Base-by-base conservation (phyloP, 2,329 filamentous ascomycete species). In the Lasiodiplodia gonubiensis region DNA sequence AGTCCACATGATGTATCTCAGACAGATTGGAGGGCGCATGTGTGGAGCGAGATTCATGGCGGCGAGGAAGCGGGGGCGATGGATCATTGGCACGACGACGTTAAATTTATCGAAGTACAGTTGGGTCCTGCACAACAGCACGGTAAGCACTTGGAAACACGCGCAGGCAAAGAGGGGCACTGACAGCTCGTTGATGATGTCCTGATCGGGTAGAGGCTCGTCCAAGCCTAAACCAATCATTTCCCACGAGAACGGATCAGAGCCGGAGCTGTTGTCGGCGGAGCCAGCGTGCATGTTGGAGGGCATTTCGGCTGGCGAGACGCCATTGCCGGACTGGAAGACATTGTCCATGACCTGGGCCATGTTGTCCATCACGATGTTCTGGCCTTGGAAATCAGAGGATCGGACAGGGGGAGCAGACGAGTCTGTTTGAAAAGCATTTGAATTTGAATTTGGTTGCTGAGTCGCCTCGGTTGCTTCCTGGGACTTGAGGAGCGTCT, bases 1-100 rank as follows among this genome's bases (percentile, higher is more conserved):
- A n/a, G 90, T 92, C 94, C 94, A 98, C 85, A 98, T 96, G 66
- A 92, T 93, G 80, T 99, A 99, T 72, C 95, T 89, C 60, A 99
- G 81, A 71, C 91, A 93, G 35, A 97, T 89, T 0, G 94, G 93
- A 1, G 95, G 94, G 30, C 94, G 88, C 82, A 93, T 90, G 70
- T 89, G 89, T 21, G 93, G 93, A n/a, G 92, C 88, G 79, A 97
- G 84, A 74, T 94, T 93, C 89, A 97, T 92, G 37, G 92, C 92
- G 23, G 93, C 91, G 68, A 95, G 84, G 77, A 95, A 98, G 63
- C 94, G 89, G 69, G 90, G 92, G 73, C 90, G 91, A 77, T 99
- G 94, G 67, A 98, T 91, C 86, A 98, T 92, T 18, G 95, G 93
- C 67, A 92, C 74, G 0, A 92, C 93, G 0, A 91, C 90, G 75